These are phyloP conservation scores for Mucor irregularis DNA, from an alignment of 371 early-diverging fungal species.

Conservation along the genomic window DNA sequence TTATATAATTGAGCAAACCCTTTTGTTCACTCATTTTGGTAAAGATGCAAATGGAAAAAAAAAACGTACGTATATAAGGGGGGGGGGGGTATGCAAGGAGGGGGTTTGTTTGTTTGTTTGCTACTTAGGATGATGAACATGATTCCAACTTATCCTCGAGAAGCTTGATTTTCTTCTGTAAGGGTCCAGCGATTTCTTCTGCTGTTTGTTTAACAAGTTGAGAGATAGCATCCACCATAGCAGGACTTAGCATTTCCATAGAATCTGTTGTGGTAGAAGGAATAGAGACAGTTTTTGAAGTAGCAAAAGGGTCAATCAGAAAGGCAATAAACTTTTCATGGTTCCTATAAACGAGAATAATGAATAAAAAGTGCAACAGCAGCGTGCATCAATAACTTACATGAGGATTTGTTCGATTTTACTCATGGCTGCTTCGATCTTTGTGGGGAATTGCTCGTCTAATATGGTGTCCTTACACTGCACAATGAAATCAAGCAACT, in stretches of 20 bases:
- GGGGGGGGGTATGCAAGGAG: background rate
- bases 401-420: constrained; percentile 25
- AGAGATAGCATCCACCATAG: constrained; percentile 19
- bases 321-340: constrained; percentile 27
- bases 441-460: constrained; percentile 15
- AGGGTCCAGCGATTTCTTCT: constrained; percentile 6
- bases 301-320: constrained; percentile 24
- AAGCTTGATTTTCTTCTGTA: constrained; percentile 14
- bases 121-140: background rate
- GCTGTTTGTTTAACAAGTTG: constrained; percentile 15
- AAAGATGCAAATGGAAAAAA: too few species aligned
- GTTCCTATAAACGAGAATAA: constrained; percentile 12
- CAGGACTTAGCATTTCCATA: constrained; percentile 4
- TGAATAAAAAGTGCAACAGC: background rate
- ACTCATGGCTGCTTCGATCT: constrained; percentile 16
- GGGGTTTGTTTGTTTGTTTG: background rate
- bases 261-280: background rate
- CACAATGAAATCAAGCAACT: constrained; percentile 22
- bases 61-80: too few species aligned
- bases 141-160: constrained; percentile 19
- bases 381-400: constrained; percentile 1
- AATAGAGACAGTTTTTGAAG: background rate
- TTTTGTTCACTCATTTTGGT: too few species aligned
- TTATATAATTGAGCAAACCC: background rate
- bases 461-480: constrained; percentile 28